phyloP scores from a whole-genome alignment of 2,329 filamentous ascomycete species.

The Fusarium circinatum region DNA sequence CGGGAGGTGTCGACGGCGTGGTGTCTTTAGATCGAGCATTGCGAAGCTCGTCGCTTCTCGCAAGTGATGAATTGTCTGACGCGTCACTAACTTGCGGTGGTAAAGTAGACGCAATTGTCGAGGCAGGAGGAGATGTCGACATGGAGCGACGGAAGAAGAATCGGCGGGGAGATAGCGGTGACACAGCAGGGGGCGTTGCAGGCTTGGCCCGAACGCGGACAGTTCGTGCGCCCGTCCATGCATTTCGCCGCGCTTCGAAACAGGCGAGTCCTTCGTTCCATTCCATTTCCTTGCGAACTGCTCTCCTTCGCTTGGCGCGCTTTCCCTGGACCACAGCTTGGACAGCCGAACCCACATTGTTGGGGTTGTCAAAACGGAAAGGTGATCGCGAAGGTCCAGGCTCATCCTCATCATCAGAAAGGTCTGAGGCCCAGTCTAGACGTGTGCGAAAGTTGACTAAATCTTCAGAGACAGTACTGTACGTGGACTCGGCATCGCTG shows the following conservation, averaged over 20 bases:
- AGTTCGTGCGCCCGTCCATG: slow-evolving; percentile 83
- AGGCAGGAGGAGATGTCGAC: slow-evolving; percentile 52
- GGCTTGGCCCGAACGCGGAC: slow-evolving; percentile 64
- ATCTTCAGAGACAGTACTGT: slow-evolving; percentile 68
- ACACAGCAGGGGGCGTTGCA: slow-evolving; percentile 52
- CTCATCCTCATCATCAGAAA: slow-evolving; percentile 62
- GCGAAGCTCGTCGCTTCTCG: slow-evolving; percentile 50
- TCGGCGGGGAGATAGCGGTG: slow-evolving; percentile 59
- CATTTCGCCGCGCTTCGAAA: slow-evolving; percentile 80
- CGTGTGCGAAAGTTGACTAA: slow-evolving; percentile 60
- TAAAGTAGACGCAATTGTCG: slow-evolving; percentile 36
- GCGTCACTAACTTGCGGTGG: slow-evolving; percentile 45
- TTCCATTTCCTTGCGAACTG: slow-evolving; percentile 69
- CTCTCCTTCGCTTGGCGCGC: slow-evolving; percentile 66
- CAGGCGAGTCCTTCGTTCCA: slow-evolving; percentile 88
- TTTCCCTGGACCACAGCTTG: slow-evolving; percentile 58
- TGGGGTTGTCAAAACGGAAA: slow-evolving; percentile 63
- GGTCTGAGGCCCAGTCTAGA: slow-evolving; percentile 67
- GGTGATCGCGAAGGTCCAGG: slow-evolving; percentile 53
- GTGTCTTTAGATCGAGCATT: slow-evolving; percentile 50
- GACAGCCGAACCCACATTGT: slow-evolving; percentile 56
- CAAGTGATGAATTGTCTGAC: slow-evolving; percentile 55
- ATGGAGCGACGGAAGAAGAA: slow-evolving; percentile 61
- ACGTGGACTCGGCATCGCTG: slow-evolving; percentile 59
- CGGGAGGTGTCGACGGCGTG: slow-evolving; percentile 42